These are phyloP conservation scores for Globisporangium orthogonon DNA, from an alignment of 352 stramenopile species.

Conservation along the genomic window DNA sequence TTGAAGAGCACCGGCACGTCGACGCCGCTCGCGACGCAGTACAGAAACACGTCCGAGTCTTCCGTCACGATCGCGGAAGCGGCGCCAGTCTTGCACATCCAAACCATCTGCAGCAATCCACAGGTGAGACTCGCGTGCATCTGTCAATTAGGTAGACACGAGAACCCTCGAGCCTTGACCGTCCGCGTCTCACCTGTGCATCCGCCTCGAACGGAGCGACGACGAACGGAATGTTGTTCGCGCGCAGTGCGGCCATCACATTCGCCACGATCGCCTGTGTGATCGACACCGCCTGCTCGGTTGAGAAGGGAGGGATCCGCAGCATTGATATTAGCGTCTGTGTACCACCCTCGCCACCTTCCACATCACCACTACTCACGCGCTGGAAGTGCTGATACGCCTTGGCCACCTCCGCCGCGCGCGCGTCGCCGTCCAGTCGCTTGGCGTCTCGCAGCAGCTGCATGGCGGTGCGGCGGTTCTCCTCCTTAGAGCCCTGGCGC, in stretches of 20 bases:
- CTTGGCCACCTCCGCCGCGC: slow-evolving; percentile 48
- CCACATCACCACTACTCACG: slow-evolving; percentile 8
- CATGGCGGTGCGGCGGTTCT: slow-evolving; percentile 47
- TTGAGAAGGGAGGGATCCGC: too few species aligned
- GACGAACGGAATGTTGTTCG: slow-evolving; percentile 41
- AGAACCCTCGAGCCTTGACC: neutral
- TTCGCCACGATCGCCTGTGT: slow-evolving; percentile 49
- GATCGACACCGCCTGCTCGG: slow-evolving; percentile 49
- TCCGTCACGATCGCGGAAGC: slow-evolving; percentile 71
- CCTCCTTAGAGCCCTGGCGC: slow-evolving; percentile 42
- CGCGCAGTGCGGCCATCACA: slow-evolving; percentile 49
- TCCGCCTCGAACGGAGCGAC: slow-evolving; percentile 76
- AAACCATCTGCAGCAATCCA: slow-evolving; percentile 44
- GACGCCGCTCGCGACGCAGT: slow-evolving; percentile 51
- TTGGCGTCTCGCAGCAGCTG: slow-evolving; percentile 43
- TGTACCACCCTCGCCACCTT: too few species aligned
- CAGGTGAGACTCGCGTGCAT: neutral
- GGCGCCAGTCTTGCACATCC: slow-evolving; percentile 59
- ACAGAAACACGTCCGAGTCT: slow-evolving; percentile 77
- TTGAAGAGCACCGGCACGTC: slow-evolving; percentile 61
- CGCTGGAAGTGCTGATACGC: slow-evolving; percentile 55
- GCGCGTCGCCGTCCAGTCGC: slow-evolving; percentile 33
- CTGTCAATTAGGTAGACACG: neutral
- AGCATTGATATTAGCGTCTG: too few species aligned
- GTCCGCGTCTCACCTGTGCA: slow-evolving; percentile 26